Conservation (phyloP, 1,284 basidiomycete genomes). For the Porodaedalea pini region DNA sequence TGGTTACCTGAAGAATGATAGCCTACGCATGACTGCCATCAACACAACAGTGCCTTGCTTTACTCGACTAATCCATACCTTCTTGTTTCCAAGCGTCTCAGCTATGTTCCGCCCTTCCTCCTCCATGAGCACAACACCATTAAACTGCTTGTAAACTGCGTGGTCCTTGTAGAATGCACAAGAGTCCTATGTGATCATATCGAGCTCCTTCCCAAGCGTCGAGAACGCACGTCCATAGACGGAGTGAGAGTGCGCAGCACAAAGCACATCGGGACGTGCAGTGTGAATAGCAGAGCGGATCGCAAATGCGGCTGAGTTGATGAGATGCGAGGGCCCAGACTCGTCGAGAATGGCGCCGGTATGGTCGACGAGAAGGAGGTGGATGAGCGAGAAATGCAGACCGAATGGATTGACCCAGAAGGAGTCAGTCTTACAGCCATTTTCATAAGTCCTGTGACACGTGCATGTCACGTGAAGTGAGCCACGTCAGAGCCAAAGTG, state of each 20-base stretch:
- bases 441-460: too few species aligned
- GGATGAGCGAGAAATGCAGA: conserved; percentile 43
- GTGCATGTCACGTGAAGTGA: too few species aligned
- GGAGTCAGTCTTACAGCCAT: conserved; percentile 42
- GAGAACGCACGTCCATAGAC: conserved; percentile 60
- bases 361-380: conserved; percentile 48
- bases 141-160: conserved; percentile 45
- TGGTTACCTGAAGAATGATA: conserved; percentile 26
- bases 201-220: conserved; percentile 52
- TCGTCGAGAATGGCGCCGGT: conserved; percentile 44
- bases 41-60: neutral
- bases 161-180: conserved; percentile 45
- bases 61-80: conserved; percentile 38
- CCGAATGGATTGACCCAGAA: conserved; percentile 58
- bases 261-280: conserved; percentile 58
- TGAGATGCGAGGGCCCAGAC: conserved; percentile 36
- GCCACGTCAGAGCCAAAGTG: too few species aligned
- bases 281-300: conserved; percentile 55
- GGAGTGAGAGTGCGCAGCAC: conserved; percentile 64
- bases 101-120: conserved; percentile 59
- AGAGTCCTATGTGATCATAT: conserved; percentile 49
- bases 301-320: conserved; percentile 48
- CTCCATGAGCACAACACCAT: conserved; percentile 56
- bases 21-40: conserved; percentile 18
- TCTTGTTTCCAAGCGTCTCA: conserved; percentile 45